Evolutionary conservation across 805 yeast genomes (phyloP), one percentile per base, ranked within the genome.

Genomic region (Kluyveromyces nonfermentans): DNA sequence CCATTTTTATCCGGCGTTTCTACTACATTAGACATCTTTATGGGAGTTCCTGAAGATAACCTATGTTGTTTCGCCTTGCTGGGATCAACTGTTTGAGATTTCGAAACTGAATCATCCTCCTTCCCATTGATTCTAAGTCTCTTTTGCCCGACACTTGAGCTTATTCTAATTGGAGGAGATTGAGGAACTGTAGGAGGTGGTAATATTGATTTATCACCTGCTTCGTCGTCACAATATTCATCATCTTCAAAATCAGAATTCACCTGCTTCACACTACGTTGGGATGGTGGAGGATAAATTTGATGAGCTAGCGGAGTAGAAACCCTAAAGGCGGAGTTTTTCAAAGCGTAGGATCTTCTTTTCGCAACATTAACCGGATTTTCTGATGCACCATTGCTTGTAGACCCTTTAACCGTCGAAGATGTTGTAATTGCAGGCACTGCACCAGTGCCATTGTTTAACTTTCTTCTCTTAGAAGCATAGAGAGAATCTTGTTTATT

Each of bases 221-320:
- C 43, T 6, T 57, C 63, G 51, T 65, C 54, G 47, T 60, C 60
- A 51, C 65, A 44, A 53, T 55, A 57, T 21, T 52, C 55, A 32
- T 50, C 52, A 7, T 37, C 41, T 32, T 46, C 49, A 22, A 43
- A 46, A 37, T 55, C 59, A 0, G 64, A 60, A 41, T 61, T 60
- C 20, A 57, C 53, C 21, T 54, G 51, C 12, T 35, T 45, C 15
- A 53, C 37, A 31, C 40, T 46, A 15, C 38, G 43, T 38, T 19
- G 48, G 30, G 35, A 36, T 28, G 50, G 50, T n/a, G 54, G 57
- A 10, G 71, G 70, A 45, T 57, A 68, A 8, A 69, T 59, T 43
- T 68, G 71, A 38, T 66, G 63, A 3, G 70, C 62, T 38, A 68
- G 46, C 3, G 71, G 72, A 1, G 72, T 68, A 1, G 70, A 63